Percentiles rank a stretch among this genome's conserved stretches.
phyloP scores from a whole-genome alignment of 257 asterid species.

The Solanum bukasovii region DNA sequence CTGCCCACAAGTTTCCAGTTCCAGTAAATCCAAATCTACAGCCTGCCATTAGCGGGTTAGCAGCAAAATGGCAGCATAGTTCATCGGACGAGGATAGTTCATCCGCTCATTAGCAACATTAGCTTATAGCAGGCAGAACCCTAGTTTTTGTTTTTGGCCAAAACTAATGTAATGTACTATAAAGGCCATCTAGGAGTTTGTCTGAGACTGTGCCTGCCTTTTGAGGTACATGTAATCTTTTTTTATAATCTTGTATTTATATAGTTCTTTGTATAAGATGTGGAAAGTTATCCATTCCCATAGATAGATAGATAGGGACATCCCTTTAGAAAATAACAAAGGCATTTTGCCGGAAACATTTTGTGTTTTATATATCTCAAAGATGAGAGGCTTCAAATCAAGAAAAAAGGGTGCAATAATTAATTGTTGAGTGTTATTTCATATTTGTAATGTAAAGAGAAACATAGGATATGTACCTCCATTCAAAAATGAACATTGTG shows the following conservation, averaged over 20 bases:
- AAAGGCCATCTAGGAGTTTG: constrained; percentile 21
- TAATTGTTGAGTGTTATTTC: background rate
- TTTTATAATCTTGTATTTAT: constrained; percentile 28
- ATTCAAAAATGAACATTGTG: background rate
- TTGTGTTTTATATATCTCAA: background rate
- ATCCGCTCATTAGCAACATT: constrained; percentile 7
- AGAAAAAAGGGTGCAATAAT: background rate
- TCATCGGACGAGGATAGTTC: constrained; percentile 46
- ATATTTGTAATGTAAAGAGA: background rate
- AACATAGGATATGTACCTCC: background rate
- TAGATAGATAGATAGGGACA: constrained; percentile 18
- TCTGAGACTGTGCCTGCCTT: constrained; percentile 16
- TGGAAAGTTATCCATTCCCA: constrained; percentile 12
- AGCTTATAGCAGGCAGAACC: background rate
- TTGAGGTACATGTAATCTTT: constrained; percentile 15
- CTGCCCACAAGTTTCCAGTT: constrained; percentile 73
- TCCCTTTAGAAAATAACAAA: constrained; percentile 7
- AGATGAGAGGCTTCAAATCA: background rate
- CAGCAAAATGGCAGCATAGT: constrained; percentile 19
- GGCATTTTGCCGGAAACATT: background rate
- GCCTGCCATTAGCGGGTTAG: constrained; percentile 30
- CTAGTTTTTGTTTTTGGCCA: constrained; percentile 5
- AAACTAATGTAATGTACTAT: constrained; percentile 19
- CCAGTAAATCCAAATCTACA: constrained; percentile 86
- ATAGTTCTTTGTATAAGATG: constrained; percentile 22